These are phyloP conservation scores for Mucor indicus DNA, from an alignment of 371 early-diverging fungal genomes.

Conservation along the genomic window DNA sequence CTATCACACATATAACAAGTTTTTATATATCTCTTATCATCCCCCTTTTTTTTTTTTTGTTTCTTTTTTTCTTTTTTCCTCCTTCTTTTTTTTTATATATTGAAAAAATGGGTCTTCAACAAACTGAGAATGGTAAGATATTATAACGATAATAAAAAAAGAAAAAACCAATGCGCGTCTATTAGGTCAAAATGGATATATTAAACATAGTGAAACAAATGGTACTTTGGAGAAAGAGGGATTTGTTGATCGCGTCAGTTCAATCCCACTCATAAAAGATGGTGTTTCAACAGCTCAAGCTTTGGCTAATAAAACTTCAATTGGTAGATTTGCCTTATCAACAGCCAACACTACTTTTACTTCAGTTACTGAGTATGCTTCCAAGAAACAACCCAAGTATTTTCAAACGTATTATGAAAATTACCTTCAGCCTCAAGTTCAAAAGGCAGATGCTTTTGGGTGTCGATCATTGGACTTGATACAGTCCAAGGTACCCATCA, in stretches of 20 bases:
- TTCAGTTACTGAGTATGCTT: constrained; percentile 23
- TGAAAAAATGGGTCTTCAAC: not conserved
- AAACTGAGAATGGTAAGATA: constrained; percentile 18
- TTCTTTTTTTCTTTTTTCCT: not conserved
- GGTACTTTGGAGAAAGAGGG: constrained; percentile 1
- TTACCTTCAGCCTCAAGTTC: constrained; percentile 54
- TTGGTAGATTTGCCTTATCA: constrained; percentile 50
- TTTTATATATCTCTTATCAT: not conserved
- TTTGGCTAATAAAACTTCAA: constrained; percentile 51
- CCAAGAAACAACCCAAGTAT: constrained; percentile 28
- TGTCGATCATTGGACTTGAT: constrained; percentile 63
- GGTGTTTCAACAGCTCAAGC: constrained; percentile 49
- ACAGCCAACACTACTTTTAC: constrained; percentile 41
- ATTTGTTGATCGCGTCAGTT: constrained; percentile 51
- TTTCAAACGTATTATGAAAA: constrained; percentile 46
- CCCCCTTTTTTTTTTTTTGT: not conserved
- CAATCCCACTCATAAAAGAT: constrained; percentile 64
- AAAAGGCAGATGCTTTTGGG: constrained; percentile 62
- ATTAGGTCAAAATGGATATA: constrained; percentile 23
- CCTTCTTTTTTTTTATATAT: too few species aligned
- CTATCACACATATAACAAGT: too few species aligned
- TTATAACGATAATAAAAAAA: not conserved
- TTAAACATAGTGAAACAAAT: constrained; percentile 27
- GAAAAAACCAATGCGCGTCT: not conserved
- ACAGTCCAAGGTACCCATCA: constrained; percentile 60